Base-by-base conservation (phyloP, 163 green algal species). In the Chlamydomonas reinhardtii region DNA sequence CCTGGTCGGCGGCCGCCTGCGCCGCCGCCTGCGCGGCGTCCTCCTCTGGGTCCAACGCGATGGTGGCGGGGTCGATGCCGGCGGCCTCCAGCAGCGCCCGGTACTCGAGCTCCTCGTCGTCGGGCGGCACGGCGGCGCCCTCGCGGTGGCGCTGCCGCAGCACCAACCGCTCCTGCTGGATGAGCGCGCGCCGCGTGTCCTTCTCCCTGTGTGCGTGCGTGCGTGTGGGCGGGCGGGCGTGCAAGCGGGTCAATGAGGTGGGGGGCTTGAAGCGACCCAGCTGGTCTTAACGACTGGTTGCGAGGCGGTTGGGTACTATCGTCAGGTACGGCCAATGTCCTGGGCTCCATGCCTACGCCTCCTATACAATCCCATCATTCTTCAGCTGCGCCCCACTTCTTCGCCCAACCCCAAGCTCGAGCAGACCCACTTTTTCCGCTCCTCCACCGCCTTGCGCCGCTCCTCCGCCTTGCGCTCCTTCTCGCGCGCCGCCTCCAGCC, bases 31-130 rank as follows among this genome's bases (percentile, higher is more conserved):
- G 62, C 62, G 66, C 74, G 34, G 74, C 74, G 62, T 91, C 73
- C 29, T 89, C 73, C 25, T 86, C 76, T 0, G 29, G 59, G 24
- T 64, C 71, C 14, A 56, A 14, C 2, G 74, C 77, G 52, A 80
- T 29, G 25, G 80, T 80, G 34, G 80, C 70, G 5, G 80, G 80
- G 35, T 86, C 80, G 69, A 86, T 86, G 19, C 80, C 80, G 0
- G 76, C 52, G 87, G 93, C 74, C 72, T 89, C 22, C 82, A 96
- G 68, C 31, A 97, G 89, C 32, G 81, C 65, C 14, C 95, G 87
- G 92, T 90, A 95, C 87, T 98, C 96, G 4, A 98, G 72, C 17
- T 98, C 96, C 34, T 94, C 68, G 68, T 98, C 96, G 88, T 98
- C 96, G 6, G 92, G 92, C 12, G 92, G 93, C 4, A 90, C 92